phyloP scores from a whole-genome alignment of 2,329 filamentous ascomycete genomes.

The Leptographium lundbergii region DNA sequence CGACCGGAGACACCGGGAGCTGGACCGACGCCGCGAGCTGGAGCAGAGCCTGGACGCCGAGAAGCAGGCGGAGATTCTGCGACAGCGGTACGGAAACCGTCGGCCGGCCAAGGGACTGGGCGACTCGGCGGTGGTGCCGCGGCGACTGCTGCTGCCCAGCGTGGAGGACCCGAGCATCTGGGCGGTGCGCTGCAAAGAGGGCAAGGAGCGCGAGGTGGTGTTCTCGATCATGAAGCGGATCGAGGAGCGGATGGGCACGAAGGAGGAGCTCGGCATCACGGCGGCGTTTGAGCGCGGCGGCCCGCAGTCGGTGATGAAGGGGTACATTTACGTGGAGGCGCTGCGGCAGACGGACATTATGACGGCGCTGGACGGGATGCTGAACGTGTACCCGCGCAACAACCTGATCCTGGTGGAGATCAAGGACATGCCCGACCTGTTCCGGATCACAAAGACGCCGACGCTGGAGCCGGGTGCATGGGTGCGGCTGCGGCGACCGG shows the following conservation, averaged over 20 bases:
- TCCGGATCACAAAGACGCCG: constrained; percentile 78
- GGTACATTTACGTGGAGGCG: constrained; percentile 91
- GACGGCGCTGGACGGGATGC: constrained; percentile 67
- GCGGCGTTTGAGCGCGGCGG: constrained; percentile 84
- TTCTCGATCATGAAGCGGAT: constrained; percentile 80
- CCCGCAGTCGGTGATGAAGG: constrained; percentile 70
- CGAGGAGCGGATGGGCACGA: constrained; percentile 64
- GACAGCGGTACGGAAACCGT: constrained; percentile 77
- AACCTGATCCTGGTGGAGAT: constrained; percentile 85
- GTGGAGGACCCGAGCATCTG: constrained; percentile 95
- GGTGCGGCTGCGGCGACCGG: constrained; percentile 71
- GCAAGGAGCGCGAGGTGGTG: constrained; percentile 87
- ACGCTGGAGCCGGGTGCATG: constrained; percentile 78
- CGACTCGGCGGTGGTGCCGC: constrained; percentile 68
- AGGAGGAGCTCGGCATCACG: constrained; percentile 72
- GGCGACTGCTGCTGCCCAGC: constrained; percentile 75
- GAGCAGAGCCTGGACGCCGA: constrained; percentile 85
- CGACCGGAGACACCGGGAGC: constrained; percentile 83
- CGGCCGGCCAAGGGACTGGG: constrained; percentile 50
- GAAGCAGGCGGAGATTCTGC: constrained; percentile 76
- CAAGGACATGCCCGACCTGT: constrained; percentile 95
- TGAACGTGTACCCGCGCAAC: constrained; percentile 78
- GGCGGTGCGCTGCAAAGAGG: constrained; percentile 84
- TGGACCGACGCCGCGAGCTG: constrained; percentile 82
- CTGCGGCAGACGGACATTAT: constrained; percentile 76